phyloP scores from a whole-genome alignment of 345 rosid species.

The Salix suchowensis region DNA sequence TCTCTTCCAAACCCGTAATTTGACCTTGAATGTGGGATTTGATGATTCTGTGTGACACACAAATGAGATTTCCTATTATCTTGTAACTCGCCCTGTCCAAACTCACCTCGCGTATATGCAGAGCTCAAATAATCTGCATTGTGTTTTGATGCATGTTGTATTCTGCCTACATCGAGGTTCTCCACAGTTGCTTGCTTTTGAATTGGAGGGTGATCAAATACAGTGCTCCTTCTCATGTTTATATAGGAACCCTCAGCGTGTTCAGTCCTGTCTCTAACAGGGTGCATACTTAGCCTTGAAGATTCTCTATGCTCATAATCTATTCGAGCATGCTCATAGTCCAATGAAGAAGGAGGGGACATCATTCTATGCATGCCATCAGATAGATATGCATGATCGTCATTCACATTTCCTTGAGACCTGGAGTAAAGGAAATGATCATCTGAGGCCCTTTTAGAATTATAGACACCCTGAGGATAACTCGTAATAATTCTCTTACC shows the following conservation, averaged over 20 bases:
- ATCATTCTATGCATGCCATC: conserved; percentile 25
- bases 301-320: conserved; percentile 31
- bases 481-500: conserved; percentile 22
- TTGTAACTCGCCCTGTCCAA: conserved; percentile 29
- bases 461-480: conserved; percentile 24
- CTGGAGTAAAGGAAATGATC: conserved; percentile 33
- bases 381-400: conserved; percentile 30
- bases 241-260: conserved; percentile 30
- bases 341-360: conserved; percentile 27
- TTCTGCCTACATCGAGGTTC: conserved; percentile 29
- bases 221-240: conserved; percentile 26
- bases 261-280: conserved; percentile 27
- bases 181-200: conserved; percentile 24
- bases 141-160: conserved; percentile 28
- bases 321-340: conserved; percentile 26
- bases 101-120: conserved; percentile 24
- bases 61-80: conserved; percentile 26
- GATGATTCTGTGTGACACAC: conserved; percentile 22
- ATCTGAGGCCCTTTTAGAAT: conserved; percentile 29
- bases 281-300: conserved; percentile 32
- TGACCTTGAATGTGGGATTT: conserved; percentile 33
- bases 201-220: conserved; percentile 26
- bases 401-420: conserved; percentile 22
- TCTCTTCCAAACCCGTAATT: conserved; percentile 40
- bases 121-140: conserved; percentile 29